phyloP scores from a whole-genome alignment of 139 green algal species.

The Zygnema circumcarinatum region DNA sequence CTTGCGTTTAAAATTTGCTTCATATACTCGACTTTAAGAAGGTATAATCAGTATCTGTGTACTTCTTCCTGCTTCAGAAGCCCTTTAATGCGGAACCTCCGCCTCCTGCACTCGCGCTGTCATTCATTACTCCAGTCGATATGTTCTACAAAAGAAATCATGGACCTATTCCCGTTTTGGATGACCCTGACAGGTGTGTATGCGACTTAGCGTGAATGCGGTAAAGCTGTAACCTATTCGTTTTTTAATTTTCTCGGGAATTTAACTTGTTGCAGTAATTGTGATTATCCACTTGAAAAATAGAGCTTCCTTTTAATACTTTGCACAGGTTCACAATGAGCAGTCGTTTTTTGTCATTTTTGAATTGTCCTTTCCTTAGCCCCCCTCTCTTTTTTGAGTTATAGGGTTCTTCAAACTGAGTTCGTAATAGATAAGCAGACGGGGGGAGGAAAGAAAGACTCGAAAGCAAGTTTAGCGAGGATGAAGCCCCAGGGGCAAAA shows the following conservation, averaged over 20 bases:
- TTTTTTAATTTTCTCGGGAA: background rate
- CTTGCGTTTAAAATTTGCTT: too few species aligned
- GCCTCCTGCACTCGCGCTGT: constrained; percentile 1
- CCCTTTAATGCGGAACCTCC: constrained; percentile 56
- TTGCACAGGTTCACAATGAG: too few species aligned
- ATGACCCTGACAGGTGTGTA: constrained; percentile 31
- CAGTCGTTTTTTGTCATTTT: too few species aligned
- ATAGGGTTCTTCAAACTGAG: too few species aligned
- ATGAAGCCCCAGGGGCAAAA: too few species aligned
- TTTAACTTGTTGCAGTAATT: background rate
- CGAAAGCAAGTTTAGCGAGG: too few species aligned
- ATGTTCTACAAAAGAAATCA: constrained; percentile 57
- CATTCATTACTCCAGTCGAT: constrained; percentile 42
- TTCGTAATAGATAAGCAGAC: too few species aligned
- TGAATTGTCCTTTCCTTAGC: too few species aligned
- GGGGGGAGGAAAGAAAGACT: too few species aligned
- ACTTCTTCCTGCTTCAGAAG: constrained; percentile 16
- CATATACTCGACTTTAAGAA: constrained; percentile 8
- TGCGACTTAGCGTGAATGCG: too few species aligned
- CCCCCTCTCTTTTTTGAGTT: too few species aligned
- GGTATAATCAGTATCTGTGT: background rate
- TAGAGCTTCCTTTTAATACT: too few species aligned
- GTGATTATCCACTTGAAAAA: background rate
- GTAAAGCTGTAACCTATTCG: background rate
- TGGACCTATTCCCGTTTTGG: constrained; percentile 43